Evolutionary conservation across 805 yeast genomes (phyloP), one percentile per base, ranked within the genome.

Genomic region (Jamesozyma hellenica): DNA sequence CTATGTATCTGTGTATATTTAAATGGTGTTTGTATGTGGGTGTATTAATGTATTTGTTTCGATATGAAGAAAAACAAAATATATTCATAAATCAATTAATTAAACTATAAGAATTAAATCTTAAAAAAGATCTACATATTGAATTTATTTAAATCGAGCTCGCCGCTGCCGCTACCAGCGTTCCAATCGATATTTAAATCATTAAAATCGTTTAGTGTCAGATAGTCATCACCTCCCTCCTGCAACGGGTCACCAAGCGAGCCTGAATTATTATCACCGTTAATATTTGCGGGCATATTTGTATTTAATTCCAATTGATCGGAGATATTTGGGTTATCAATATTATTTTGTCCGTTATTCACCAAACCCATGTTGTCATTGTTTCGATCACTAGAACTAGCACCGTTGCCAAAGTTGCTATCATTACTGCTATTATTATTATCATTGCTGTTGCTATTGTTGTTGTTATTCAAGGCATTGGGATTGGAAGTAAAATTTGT

Each of bases 171-270:
- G n/a, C 55, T 58, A 9, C 47, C 45, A 0, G 53, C 39, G 33
- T 49, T 48, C 64, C 64, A 60, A 35, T 57, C 64, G 17, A 60
- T 53, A 35, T 58, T 58, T 23, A 60, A 41, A 38, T 60, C 63
- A 42, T 60, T 60, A 39, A 60, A 57, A 39, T 60, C 64, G 30
- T 60, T 60, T 32, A 60, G 44, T 4, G 64, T 60, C 43, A 60
- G 41, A 35, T 60, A 60, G 35, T 58, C 57, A n/a, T 57, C 63
- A 26, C 44, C 52, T 32, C 36, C 46, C 32, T 51, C 56, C 34
- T 43, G 44, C 21, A 44, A n/a, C 3, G 43, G 36, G 15, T 42
- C 42, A 19, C 36, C 29, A 25, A 36, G 8, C 5, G 23, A 21
- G 8, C 23, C 23, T 21, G 23, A 8, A 28, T 31, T 34, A 11